Base-by-base conservation (phyloP, 2,329 filamentous ascomycete genomes). In the Drechslerella stenobrocha region DNA sequence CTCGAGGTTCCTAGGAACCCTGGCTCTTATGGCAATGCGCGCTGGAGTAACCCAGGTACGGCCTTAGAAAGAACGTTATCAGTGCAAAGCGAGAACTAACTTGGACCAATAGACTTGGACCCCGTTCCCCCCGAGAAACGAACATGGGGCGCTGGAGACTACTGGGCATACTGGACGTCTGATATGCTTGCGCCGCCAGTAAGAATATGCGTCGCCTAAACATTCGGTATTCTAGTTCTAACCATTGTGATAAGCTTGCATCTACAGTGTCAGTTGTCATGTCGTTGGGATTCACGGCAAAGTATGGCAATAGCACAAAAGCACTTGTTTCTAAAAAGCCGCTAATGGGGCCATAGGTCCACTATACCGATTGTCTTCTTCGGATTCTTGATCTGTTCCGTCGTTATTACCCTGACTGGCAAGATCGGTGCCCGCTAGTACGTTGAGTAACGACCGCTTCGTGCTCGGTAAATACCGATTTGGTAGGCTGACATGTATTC, bases 131-230 rank as follows among this genome's bases (percentile, higher is more conserved):
- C 78, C 1, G 76, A 77, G 60, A 75, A 80, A 57, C 75, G 79
- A 63, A 81, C 78, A 20, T 81, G 80, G 80, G 79, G 69, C 81
- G 78, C 18, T 80, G 79, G 79, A 50, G 77, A 79, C 26, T 80
- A 79, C 70, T 77, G 79, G 75, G 76, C 77, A 11, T 80, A 81
- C 71, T 81, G 80, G 80, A 78, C 76, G 64, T 78, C 76, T 4
- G 80, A 81, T 66, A 77, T 80, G 74, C 73, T 78, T 32, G 77
- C 77, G 35, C 77, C 77, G 52, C 77, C 77, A 59, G 70, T 65
- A 72, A 46, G 55, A 53, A 53, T 20, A 42, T 45, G 13, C 46
- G n/a, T 2, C 32, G 5, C 23, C 6, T 6, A 22, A 20, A 20
- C 15, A 13, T 34, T 5, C 24, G 9, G 30, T 23, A 35, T 52